A percentile compares a stretch with the other conserved stretches of the same genome.
These are phyloP conservation scores for Seminavis robusta DNA, from an alignment of 108 stramenopile species.

Conservation along the genomic window DNA sequence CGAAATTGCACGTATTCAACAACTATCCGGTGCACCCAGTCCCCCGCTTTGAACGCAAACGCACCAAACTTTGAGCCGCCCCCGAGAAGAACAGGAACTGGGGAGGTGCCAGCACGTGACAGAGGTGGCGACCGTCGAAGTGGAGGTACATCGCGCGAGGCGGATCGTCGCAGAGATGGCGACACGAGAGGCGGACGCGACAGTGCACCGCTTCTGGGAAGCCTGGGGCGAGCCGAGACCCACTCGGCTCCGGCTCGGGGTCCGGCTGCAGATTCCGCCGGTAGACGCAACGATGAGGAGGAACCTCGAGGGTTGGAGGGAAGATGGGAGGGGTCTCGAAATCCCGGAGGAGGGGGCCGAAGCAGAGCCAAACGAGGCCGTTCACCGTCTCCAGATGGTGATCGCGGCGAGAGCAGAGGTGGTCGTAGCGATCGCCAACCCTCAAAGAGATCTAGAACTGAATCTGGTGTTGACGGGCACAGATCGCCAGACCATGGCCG, in stretches of 20 bases:
- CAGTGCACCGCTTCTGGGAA: too few relatives aligned
- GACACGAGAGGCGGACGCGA: too few relatives aligned
- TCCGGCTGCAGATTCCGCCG: neutral
- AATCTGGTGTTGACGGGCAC: too few relatives aligned
- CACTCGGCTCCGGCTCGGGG: neutral
- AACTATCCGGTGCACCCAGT: neutral
- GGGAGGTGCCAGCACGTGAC: too few relatives aligned
- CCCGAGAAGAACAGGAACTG: neutral
- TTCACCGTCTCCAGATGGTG: constrained; percentile 13
- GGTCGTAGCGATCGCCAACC: too few relatives aligned
- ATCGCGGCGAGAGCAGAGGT: too few relatives aligned
- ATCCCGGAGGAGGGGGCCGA: neutral
- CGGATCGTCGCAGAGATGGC: too few relatives aligned
- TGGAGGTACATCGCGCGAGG: too few relatives aligned
- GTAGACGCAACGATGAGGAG: neutral
- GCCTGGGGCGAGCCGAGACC: neutral
- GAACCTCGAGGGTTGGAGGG: constrained; percentile 3
- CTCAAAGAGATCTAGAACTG: too few relatives aligned
- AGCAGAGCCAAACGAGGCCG: constrained; percentile 15
- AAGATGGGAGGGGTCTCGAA: neutral
- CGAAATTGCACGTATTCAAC: neutral
- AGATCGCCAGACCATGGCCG: too few relatives aligned
- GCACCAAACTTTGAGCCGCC: neutral
- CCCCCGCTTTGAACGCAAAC: neutral
- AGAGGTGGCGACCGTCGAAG: neutral